Conservation (phyloP, 768 basidiomycete species). For the Mycena polygramma region DNA sequence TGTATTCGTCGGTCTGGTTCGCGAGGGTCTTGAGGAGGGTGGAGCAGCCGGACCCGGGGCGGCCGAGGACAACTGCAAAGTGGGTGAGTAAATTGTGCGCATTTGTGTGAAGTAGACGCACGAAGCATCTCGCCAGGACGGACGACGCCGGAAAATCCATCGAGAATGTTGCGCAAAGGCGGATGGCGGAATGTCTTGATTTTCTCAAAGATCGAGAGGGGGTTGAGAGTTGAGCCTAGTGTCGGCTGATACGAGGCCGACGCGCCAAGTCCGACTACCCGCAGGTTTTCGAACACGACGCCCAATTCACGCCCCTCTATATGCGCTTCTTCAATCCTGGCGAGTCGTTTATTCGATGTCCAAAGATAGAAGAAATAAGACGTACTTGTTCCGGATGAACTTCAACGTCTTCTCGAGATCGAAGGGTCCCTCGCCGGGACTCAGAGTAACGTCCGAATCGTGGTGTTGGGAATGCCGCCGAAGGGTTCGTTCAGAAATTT, state of each 20-base stretch:
- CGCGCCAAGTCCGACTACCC: slow-evolving; percentile 63
- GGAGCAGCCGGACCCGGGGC: slow-evolving; percentile 88
- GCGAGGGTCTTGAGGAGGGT: slow-evolving; percentile 87
- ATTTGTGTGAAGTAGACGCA: slow-evolving; percentile 48
- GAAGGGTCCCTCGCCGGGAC: slow-evolving; percentile 45
- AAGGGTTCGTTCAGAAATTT: slow-evolving; percentile 24
- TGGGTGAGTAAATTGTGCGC: background rate
- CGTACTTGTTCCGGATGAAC: slow-evolving; percentile 44
- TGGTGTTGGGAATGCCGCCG: slow-evolving; percentile 1
- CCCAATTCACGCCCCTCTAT: slow-evolving; percentile 59
- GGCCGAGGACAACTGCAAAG: slow-evolving; percentile 80
- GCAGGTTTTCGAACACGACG: slow-evolving; percentile 63
- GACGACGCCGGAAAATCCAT: slow-evolving; percentile 73
- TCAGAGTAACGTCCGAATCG: slow-evolving; percentile 38
- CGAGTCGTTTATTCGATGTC: background rate
- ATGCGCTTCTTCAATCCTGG: slow-evolving; percentile 50
- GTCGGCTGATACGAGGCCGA: slow-evolving; percentile 61
- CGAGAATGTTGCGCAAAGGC: slow-evolving; percentile 71
- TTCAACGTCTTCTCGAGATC: slow-evolving; percentile 48
- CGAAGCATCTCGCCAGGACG: slow-evolving; percentile 84
- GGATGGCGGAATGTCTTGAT: slow-evolving; percentile 69
- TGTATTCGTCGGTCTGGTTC: slow-evolving; percentile 79
- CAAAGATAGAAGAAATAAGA: background rate
- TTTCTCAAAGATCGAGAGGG: slow-evolving; percentile 53
- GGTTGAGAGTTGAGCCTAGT: slow-evolving; percentile 66